Base-by-base conservation (phyloP, 345 rosid species). In the Melaleuca quinquenervia region DNA sequence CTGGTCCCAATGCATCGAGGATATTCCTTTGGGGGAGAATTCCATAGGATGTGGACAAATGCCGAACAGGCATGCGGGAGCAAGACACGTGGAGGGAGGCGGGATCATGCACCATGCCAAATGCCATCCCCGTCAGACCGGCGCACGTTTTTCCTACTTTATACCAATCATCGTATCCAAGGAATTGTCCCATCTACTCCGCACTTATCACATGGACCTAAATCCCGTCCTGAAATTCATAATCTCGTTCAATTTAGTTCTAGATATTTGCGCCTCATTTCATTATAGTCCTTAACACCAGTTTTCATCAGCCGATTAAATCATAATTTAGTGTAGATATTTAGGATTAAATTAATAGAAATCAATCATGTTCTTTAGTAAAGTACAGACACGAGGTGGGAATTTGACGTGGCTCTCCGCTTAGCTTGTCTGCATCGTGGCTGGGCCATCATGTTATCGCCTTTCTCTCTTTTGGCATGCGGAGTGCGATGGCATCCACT, bases 131-230 rank as follows among this genome's bases (percentile, higher is more conserved):
- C 36, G 12, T 12, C 36, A 0, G n/a, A 13, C 2, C 12, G 5
- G 0, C 12, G 36, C 6, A 58, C 0, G 70, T 51, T 13, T 51
- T 13, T 13, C 15, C 6, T n/a, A 58, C 6, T n/a, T 58, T n/a
- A 58, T 12, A n/a, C 1, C 1, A 58, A 0, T 5, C 6, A 12
- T 58, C 0, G 0, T 6, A 58, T 24, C 2, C 2, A 5, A 0
- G 14, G 24, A 12, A 10, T 55, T 14, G 3, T 1, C 6, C 27
- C 5, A 55, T 24, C 15, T 22, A 1, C 26, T 24, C 14, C n/a
- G 13, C 6, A n/a, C 8, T 0, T n/a, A 58, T n/a, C 1, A 12
- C n/a, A 58, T n/a, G n/a, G 2, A 15, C n/a, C 0, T 0, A 3
- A 5, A n/a, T 58, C 26, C 26, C 11, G 2, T n/a, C 1, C 11